These are phyloP conservation scores for Coniochaeta sp. DNA, from an alignment of 2,329 filamentous ascomycete genomes.

Conservation along the genomic window DNA sequence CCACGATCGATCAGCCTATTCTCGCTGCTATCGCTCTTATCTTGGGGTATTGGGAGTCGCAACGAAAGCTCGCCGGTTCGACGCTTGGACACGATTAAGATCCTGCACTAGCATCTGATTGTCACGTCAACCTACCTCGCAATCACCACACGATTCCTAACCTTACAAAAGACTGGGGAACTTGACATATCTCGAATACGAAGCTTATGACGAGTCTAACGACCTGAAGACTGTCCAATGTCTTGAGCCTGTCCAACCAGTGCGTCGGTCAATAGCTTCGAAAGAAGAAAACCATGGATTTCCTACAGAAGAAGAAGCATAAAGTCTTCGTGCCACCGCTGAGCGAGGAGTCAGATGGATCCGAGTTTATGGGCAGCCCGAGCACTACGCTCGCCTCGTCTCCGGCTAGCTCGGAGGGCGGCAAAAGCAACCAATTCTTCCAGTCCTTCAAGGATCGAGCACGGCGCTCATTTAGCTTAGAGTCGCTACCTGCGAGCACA, in stretches of 20 bases:
- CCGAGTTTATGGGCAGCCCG: slow-evolving; percentile 8
- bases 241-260: background rate
- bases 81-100: background rate
- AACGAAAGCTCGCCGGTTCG: background rate
- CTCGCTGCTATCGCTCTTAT: background rate
- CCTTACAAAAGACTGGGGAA: background rate
- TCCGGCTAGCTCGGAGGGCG: slow-evolving; percentile 11
- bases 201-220: background rate
- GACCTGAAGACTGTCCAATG: background rate
- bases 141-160: background rate
- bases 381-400: slow-evolving; percentile 10
- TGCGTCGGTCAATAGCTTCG: background rate
- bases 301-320: background rate
- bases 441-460: slow-evolving; percentile 11
- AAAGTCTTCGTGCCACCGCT: slow-evolving; percentile 5
- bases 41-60: background rate
- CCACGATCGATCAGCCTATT: background rate
- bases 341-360: slow-evolving; percentile 9
- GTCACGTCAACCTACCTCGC: background rate
- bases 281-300: slow-evolving; percentile 1
- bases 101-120: background rate
- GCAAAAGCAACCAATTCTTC: slow-evolving; percentile 12
- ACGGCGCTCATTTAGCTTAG: slow-evolving; percentile 11
- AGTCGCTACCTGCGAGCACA: slow-evolving; percentile 5
- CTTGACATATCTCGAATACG: background rate